phyloP scores from a whole-genome alignment of 2,329 filamentous ascomycete genomes.

The Phialocephala subalpina region DNA sequence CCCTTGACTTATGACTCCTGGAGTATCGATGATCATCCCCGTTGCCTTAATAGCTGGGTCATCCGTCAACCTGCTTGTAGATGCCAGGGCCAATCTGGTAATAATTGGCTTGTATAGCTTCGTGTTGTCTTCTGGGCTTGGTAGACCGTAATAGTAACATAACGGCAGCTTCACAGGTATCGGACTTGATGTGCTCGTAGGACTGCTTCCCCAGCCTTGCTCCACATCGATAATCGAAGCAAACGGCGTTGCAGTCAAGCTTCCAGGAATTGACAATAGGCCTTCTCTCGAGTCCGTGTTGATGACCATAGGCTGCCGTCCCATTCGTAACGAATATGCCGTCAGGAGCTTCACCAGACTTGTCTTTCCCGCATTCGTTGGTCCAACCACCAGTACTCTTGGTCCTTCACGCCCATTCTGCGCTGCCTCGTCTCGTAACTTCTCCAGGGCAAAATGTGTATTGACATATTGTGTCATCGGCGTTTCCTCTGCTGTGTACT shows the following conservation, averaged over 20 bases:
- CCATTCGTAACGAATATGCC: slow-evolving; percentile 79
- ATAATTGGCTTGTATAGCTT: slow-evolving; percentile 77
- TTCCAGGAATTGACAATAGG: slow-evolving; percentile 80
- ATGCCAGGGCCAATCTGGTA: slow-evolving; percentile 79
- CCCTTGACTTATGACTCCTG: slow-evolving; percentile 71
- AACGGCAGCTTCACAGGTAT: slow-evolving; percentile 92
- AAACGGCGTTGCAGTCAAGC: slow-evolving; percentile 85
- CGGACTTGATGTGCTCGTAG: slow-evolving; percentile 87
- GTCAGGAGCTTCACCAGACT: slow-evolving; percentile 79
- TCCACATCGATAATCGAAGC: slow-evolving; percentile 88
- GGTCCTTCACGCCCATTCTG: slow-evolving; percentile 67
- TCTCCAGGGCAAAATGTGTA: slow-evolving; percentile 85
- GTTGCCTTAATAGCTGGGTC: slow-evolving; percentile 75
- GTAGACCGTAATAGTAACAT: slow-evolving; percentile 86
- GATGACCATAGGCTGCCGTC: slow-evolving; percentile 79
- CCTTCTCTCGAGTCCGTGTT: slow-evolving; percentile 87
- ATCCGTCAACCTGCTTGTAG: slow-evolving; percentile 78
- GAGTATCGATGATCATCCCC: slow-evolving; percentile 87
- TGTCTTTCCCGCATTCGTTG: slow-evolving; percentile 83
- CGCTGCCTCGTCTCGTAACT: slow-evolving; percentile 69
- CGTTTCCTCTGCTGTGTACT: slow-evolving; percentile 80
- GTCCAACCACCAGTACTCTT: slow-evolving; percentile 84
- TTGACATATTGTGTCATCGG: slow-evolving; percentile 84
- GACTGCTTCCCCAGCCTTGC: slow-evolving; percentile 88
- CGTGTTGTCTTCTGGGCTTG: slow-evolving; percentile 75